Conservation (phyloP, 192 early-diverging fungal species). For the Lobulomyces angularis region DNA sequence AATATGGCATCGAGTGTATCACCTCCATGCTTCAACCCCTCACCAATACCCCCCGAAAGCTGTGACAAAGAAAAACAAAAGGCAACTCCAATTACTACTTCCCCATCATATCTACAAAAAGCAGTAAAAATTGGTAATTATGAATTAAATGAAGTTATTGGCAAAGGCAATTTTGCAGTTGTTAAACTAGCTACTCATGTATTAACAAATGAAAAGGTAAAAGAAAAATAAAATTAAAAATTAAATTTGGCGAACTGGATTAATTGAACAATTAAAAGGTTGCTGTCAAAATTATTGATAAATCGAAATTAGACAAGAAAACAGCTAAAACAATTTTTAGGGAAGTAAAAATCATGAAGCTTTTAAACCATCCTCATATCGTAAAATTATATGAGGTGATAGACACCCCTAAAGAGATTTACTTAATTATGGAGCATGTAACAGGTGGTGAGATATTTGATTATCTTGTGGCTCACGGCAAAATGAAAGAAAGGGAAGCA, state of each 20-base stretch:
- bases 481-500: slow-evolving; percentile 56
- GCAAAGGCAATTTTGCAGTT: slow-evolving; percentile 53
- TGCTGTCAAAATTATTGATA: slow-evolving; percentile 51
- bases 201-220: slow-evolving; percentile 42
- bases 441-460: slow-evolving; percentile 51
- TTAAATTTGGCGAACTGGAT: no score
- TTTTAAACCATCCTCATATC: slow-evolving; percentile 44
- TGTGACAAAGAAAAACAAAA: no score
- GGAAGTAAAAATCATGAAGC: slow-evolving; percentile 51
- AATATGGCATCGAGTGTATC: no score
- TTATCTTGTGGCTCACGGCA: slow-evolving; percentile 49
- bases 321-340: slow-evolving; percentile 49
- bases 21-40: no score
- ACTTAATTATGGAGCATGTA: slow-evolving; percentile 49
- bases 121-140: slow-evolving; percentile 55
- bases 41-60: no score
- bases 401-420: slow-evolving; percentile 48
- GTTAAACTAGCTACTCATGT: slow-evolving; percentile 43
- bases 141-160: slow-evolving; percentile 41
- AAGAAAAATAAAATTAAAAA: neutral
- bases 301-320: slow-evolving; percentile 40
- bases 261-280: slow-evolving; percentile 28
- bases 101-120: no score
- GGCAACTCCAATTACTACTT: no score
- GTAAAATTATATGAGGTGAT: slow-evolving; percentile 52